phyloP scores from a whole-genome alignment of 1,139 yeast species.

The Saccharomyces hybrid region DNA sequence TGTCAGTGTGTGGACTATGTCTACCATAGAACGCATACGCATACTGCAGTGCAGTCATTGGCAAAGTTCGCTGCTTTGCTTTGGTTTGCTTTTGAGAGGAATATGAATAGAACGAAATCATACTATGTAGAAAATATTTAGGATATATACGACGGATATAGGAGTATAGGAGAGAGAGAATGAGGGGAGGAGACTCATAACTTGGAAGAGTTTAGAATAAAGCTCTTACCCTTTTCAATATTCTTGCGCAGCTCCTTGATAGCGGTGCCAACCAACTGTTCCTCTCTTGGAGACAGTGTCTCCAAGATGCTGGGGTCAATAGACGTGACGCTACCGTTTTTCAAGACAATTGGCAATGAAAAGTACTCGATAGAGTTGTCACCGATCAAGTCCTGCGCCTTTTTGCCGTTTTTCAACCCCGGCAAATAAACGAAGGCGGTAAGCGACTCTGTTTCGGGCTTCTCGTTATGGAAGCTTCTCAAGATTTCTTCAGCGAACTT shows the following conservation, averaged over 20 bases:
- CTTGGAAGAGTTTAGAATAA: conserved; percentile 36
- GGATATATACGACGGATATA: too few relatives aligned
- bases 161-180: background rate
- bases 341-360: conserved; percentile 53
- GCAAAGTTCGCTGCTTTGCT: too few relatives aligned
- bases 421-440: conserved; percentile 49
- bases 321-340: conserved; percentile 42
- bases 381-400: conserved; percentile 35
- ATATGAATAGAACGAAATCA: too few relatives aligned
- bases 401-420: conserved; percentile 45
- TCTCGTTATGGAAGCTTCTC: conserved; percentile 19
- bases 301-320: conserved; percentile 42
- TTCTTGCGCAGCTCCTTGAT: conserved; percentile 48
- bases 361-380: conserved; percentile 43
- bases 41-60: too few relatives aligned
- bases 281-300: conserved; percentile 38
- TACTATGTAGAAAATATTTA: too few relatives aligned
- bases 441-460: conserved; percentile 2
- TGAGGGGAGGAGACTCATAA: conserved; percentile 5
- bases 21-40: too few relatives aligned
- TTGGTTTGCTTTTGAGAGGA: too few relatives aligned
- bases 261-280: conserved; percentile 44
- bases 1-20: too few relatives aligned
- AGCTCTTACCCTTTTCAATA: conserved; percentile 55
- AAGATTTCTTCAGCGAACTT: conserved; percentile 42